phyloP scores from a whole-genome alignment of 164 flowering plant genomes.

The Kingdonia uniflora region DNA sequence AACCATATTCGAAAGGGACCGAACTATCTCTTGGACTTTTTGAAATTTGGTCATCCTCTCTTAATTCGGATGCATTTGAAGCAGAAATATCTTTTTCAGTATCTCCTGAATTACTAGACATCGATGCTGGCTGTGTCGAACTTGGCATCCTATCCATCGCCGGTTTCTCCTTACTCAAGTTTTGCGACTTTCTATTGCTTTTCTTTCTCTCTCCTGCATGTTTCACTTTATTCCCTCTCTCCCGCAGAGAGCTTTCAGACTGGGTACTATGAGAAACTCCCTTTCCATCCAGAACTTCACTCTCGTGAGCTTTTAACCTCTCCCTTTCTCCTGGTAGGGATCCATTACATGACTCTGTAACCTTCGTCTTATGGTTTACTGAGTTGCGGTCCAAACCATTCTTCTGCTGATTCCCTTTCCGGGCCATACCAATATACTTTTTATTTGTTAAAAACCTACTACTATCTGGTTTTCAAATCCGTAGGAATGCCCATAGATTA shows the following conservation, averaged over 20 bases:
- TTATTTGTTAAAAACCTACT: too few relatives aligned
- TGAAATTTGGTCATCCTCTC: slow-evolving; percentile 9
- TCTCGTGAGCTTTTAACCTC: slow-evolving; percentile 18
- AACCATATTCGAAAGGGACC: slow-evolving; percentile 16
- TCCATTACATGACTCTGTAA: slow-evolving; percentile 25
- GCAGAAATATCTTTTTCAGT: slow-evolving; percentile 12
- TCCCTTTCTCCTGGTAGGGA: slow-evolving; percentile 18
- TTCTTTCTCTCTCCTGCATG: slow-evolving; percentile 24
- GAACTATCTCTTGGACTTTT: slow-evolving; percentile 9
- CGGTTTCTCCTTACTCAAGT: slow-evolving; percentile 22
- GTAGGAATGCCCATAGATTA: too few relatives aligned
- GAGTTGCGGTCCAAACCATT: slow-evolving; percentile 39
- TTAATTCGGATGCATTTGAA: slow-evolving; percentile 15
- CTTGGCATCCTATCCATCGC: slow-evolving; percentile 15
- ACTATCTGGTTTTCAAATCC: too few relatives aligned
- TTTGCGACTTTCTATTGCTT: slow-evolving; percentile 24
- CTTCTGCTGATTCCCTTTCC: slow-evolving; percentile 55
- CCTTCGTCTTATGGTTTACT: slow-evolving; percentile 28
- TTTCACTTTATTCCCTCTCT: slow-evolving; percentile 11
- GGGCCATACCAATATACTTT: slow-evolving; percentile 35
- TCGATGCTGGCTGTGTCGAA: slow-evolving; percentile 12
- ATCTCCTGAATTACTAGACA: slow-evolving; percentile 14
- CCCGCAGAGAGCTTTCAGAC: slow-evolving; percentile 11
- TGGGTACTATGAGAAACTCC: slow-evolving; percentile 28
- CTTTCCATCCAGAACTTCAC: slow-evolving; percentile 25